Percentiles rank a stretch among this genome's conserved stretches.
Evolutionary conservation across 495 filamentous ascomycete species (phyloP).

Genomic region (Tuber microsphaerosporum): DNA sequence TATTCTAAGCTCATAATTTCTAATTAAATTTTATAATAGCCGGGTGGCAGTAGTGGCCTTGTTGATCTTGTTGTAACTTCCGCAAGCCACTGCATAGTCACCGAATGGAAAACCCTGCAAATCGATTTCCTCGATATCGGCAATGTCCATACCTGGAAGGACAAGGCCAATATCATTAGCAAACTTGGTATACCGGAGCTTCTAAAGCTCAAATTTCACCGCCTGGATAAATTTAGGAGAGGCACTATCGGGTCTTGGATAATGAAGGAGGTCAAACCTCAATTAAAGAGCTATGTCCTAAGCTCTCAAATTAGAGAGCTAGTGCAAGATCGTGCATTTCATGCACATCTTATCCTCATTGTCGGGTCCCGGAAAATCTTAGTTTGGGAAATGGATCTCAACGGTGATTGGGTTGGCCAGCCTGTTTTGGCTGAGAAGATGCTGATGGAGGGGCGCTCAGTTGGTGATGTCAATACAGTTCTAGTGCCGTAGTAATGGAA

Average conservation of each 20-base stretch:
- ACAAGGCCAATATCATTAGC: background rate
- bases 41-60: background rate
- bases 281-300: slow-evolving; percentile 1
- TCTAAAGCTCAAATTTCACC: slow-evolving; percentile 5
- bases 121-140: slow-evolving; percentile 5
- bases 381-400: slow-evolving; percentile 5
- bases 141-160: background rate
- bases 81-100: background rate
- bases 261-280: background rate
- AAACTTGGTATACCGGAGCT: background rate
- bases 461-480: too few species aligned
- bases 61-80: slow-evolving; percentile 12
- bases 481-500: too few species aligned
- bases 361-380: slow-evolving; percentile 1
- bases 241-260: background rate
- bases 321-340: background rate
- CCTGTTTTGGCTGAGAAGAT: background rate
- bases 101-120: slow-evolving; percentile 8
- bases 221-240: background rate
- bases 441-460: too few species aligned
- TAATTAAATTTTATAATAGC: background rate
- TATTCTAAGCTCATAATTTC: background rate
- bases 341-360: background rate
- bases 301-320: background rate
- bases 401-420: background rate